These are phyloP conservation scores for Exserohilum rostratum DNA, from an alignment of 2,329 filamentous ascomycete species.

Conservation along the genomic window DNA sequence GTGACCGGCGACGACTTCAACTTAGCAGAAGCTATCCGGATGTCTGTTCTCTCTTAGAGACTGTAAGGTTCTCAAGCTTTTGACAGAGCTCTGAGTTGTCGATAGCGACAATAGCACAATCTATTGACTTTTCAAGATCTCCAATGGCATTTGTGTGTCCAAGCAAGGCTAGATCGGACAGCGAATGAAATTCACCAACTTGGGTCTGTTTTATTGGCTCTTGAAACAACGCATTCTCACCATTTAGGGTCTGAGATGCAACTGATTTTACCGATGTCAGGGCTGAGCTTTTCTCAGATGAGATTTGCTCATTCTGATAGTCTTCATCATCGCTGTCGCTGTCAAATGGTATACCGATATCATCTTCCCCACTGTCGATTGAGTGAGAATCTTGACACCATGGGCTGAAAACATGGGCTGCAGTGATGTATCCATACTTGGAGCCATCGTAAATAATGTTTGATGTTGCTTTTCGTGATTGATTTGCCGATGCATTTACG, in stretches of 20 bases:
- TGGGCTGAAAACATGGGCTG: not conserved
- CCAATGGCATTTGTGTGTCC: not conserved
- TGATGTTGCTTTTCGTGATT: not conserved
- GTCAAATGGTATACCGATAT: not conserved
- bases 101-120: not conserved
- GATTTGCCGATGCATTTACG: not conserved
- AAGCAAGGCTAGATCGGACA: not conserved
- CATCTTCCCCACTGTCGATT: not conserved
- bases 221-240: not conserved
- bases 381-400: not conserved
- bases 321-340: not conserved
- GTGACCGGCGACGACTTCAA: not conserved
- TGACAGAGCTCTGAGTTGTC: not conserved
- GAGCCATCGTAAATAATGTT: not conserved
- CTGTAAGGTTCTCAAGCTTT: not conserved
- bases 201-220: not conserved
- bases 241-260: not conserved
- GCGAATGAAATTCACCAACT: not conserved
- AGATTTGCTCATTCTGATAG: not conserved
- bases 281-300: not conserved
- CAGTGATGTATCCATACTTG: not conserved
- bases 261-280: not conserved
- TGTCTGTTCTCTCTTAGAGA: not conserved
- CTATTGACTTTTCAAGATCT: not conserved
- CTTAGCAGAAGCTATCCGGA: not conserved